These are phyloP conservation scores for Tetraselmis striata DNA, from an alignment of 139 green algal genomes.

Conservation along the genomic window DNA sequence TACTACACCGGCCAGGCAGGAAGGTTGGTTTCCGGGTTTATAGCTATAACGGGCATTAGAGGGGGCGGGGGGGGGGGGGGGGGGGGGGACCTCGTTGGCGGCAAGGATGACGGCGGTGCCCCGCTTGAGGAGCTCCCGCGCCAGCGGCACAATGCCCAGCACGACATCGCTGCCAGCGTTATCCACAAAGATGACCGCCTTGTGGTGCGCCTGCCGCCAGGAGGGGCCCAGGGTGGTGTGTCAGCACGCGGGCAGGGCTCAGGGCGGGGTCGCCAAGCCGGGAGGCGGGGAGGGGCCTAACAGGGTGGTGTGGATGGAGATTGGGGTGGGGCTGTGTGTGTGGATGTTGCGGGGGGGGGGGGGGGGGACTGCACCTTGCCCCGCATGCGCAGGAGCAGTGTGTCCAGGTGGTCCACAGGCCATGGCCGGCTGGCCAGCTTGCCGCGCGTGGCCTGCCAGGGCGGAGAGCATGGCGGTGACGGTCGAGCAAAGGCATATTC, in stretches of 20 bases:
- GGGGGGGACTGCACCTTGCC: neutral
- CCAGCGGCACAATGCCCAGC: constrained; percentile 81
- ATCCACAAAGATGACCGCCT: constrained; percentile 84
- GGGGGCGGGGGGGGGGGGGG: too few species aligned
- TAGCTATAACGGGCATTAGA: too few species aligned
- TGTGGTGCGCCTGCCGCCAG: constrained; percentile 31
- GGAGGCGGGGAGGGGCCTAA: neutral
- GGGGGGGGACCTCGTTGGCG: constrained; percentile 52
- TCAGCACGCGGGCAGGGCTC: too few species aligned
- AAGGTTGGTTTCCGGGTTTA: too few species aligned
- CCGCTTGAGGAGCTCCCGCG: constrained; percentile 64
- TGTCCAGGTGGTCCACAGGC: constrained; percentile 78
- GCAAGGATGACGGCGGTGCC: constrained; percentile 71
- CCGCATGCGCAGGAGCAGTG: constrained; percentile 24
- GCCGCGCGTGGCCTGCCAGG: constrained; percentile 41
- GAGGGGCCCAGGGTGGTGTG: neutral
- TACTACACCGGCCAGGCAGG: too few species aligned
- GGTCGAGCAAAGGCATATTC: too few species aligned
- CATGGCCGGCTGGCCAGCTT: constrained; percentile 64
- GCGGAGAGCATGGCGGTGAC: too few species aligned
- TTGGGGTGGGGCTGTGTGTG: neutral
- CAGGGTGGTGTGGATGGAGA: neutral
- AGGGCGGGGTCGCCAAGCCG: too few species aligned
- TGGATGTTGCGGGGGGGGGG: neutral
- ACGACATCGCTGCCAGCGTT: constrained; percentile 84